Evolutionary conservation across 257 asterid genomes (phyloP), one percentile per base, ranked within the genome.

Genomic region (Solanum medicagineum): DNA sequence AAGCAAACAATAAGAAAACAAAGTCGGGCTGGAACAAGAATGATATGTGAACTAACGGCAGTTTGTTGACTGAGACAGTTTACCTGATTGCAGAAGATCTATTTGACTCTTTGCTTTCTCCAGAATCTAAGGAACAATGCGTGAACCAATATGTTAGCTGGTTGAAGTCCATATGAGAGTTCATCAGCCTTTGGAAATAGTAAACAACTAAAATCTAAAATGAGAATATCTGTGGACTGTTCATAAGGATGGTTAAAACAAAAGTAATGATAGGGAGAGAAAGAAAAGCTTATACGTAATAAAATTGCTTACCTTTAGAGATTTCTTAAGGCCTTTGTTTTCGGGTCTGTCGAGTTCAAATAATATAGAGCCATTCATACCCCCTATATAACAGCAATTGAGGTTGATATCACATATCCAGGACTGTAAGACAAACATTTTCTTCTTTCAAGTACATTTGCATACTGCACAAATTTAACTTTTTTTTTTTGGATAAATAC

Each of bases 321-420:
- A 90, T 91, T 92, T 93, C 69, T 89, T 84, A 66, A 96, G 97
- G 84, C 97, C 99, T 83, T 84, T 87, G 89, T 92, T 96, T 90
- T 96, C 97, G 17, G 97, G 95, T 88, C 99, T 91, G 87, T 92
- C 98, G 6, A 96, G 97, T 88, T 96, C 98, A 85, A 89, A 91
- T 86, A 96, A 86, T 55, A 96, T 90, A 12, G 98, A 96, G 68
- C 99, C 99, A 89, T 96, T 96, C 99, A 94, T 93, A 84, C 98
- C 99, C 87, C 99, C 98, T 95, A 86, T n/a, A 81, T 54, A 53
- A 86, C 54, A 29, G 45, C 53, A 57, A 73, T 81, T 68, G 68
- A 74, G 59, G 56, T 63, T 60, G 73, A 3, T 81, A 60, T 81
- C 59, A 60, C 14, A 24, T 14, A 22, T 57, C 15, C 24, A 14